Evolutionary conservation across 495 filamentous ascomycete genomes (phyloP).

Genomic region (Podospora pseudoanserina): DNA sequence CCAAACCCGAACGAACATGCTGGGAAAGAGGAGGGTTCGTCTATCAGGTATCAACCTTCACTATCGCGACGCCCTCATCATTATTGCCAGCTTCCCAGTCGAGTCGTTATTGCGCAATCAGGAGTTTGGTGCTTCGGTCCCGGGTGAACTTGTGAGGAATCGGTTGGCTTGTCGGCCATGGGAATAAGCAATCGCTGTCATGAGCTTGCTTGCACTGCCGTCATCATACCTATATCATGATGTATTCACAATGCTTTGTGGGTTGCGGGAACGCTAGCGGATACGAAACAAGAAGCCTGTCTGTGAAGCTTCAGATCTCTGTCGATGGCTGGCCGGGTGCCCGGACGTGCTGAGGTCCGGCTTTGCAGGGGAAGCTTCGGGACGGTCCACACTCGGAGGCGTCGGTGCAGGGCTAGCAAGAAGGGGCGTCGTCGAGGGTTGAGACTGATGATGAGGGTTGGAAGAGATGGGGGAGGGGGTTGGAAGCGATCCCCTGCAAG

Average conservation of each 20-base stretch:
- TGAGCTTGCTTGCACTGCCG: background rate
- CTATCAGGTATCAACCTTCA: conserved; percentile 1
- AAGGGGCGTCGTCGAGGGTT: background rate
- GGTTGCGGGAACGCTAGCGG: conserved; percentile 17
- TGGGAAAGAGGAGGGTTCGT: conserved; percentile 13
- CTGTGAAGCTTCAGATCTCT: background rate
- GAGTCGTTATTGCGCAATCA: conserved; percentile 3
- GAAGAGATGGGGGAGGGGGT: background rate
- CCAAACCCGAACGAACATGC: conserved; percentile 33
- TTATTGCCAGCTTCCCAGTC: background rate
- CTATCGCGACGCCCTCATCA: conserved; percentile 29
- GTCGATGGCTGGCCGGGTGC: background rate
- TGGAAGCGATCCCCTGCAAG: conserved; percentile 3
- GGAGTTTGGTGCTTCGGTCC: background rate
- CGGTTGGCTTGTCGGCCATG: background rate
- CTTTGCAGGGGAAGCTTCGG: background rate
- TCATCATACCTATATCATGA: conserved; percentile 5
- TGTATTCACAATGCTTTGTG: conserved; percentile 9
- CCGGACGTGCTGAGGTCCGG: background rate
- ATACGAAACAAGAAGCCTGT: conserved; percentile 10
- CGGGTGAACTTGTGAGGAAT: background rate
- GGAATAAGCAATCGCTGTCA: background rate
- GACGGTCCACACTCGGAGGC: conserved; percentile 6
- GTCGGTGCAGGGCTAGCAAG: background rate
- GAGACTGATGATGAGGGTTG: background rate